Evolutionary conservation across 2,329 filamentous ascomycete species (phyloP).

Genomic region (Hypoxylon rubiginosum): DNA sequence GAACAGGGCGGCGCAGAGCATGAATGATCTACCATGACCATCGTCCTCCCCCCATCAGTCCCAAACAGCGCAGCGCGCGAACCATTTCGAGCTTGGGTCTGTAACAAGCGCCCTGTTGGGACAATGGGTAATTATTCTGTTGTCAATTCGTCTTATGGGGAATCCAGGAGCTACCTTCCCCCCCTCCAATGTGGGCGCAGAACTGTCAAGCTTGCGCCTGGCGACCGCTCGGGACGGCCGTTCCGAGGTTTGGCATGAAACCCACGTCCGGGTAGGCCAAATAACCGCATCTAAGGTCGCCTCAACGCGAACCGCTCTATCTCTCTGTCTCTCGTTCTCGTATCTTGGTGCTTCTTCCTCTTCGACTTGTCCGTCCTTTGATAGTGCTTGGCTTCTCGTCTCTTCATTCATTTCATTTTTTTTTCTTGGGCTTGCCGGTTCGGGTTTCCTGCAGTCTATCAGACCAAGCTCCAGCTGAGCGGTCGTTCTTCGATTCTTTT

Average conservation of each 20-base stretch:
- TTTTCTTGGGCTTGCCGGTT: constrained; percentile 35
- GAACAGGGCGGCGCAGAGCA: constrained; percentile 27
- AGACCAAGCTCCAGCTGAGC: constrained; percentile 19
- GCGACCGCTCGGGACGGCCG: constrained; percentile 26
- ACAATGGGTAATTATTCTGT: constrained; percentile 4
- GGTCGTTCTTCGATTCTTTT: constrained; percentile 26
- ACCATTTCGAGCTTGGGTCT: constrained; percentile 4
- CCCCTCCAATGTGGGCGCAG: not conserved
- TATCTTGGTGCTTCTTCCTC: constrained; percentile 11
- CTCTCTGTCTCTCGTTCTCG: constrained; percentile 8
- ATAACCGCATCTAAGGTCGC: constrained; percentile 12
- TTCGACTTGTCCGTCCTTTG: constrained; percentile 38
- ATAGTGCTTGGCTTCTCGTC: constrained; percentile 17
- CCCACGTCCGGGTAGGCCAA: constrained; percentile 8
- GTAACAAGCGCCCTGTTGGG: constrained; percentile 22
- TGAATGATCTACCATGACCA: constrained; percentile 47
- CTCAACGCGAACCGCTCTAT: not conserved
- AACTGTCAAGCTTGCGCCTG: constrained; percentile 12
- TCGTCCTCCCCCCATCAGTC: constrained; percentile 33
- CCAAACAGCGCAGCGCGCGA: constrained; percentile 29
- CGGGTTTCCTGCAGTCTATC: constrained; percentile 32
- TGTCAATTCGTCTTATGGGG: not conserved
- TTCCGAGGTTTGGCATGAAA: constrained; percentile 27
- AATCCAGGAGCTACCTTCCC: too few species aligned
- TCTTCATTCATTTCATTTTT: constrained; percentile 20